Base-by-base conservation (phyloP, 2,329 filamentous ascomycete species). In the Coccinonectria pachysandricola region DNA sequence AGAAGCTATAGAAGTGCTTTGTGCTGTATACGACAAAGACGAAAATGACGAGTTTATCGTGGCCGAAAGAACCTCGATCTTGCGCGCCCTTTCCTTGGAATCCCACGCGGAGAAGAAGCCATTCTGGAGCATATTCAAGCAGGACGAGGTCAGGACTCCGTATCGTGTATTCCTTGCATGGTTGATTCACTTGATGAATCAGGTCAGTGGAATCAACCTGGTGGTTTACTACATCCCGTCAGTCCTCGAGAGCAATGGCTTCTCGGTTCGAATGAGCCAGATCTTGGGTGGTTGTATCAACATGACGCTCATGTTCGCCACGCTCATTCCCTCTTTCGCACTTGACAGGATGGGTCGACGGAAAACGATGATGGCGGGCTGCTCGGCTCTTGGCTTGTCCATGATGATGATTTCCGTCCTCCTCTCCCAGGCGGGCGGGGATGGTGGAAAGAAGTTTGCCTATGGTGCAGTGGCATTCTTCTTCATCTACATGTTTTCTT, bases 151-250 rank as follows among this genome's bases (percentile, higher is more conserved):
- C 8, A 51, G 57, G 39, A 67, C 56, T 4, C 48, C 62, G 0
- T 39, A 54, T 15, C 49, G 63, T 2, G 57, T 68, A 10, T 36
- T 65, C 3, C 50, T 70, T 4, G 63, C 62, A 0, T 65, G 54
- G 37, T 53, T 57, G n/a, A 54, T 59, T 26, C 58, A 63, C 27
- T 57, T 62, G 27, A 64, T 65, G 55, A 63, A 68, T 33, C 64
- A 68, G 37, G 51, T 62, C 36, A 49, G 52, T 12, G 60, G 62
- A 2, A 59, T 64, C 32, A 64, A 65, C 47, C 34, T 57, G 1
- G 49, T 59, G 1, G 55, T 63, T 29, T 48, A 56, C 31, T 48
- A 45, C 21, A 44, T 48, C 12, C 42, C 45, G 0, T 35, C 35
- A 0, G 52, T 52, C 1, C 35, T 56, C 11, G 35, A 43, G 4